Conservation (phyloP, 768 basidiomycete species). For the Pholiota conissans region DNA sequence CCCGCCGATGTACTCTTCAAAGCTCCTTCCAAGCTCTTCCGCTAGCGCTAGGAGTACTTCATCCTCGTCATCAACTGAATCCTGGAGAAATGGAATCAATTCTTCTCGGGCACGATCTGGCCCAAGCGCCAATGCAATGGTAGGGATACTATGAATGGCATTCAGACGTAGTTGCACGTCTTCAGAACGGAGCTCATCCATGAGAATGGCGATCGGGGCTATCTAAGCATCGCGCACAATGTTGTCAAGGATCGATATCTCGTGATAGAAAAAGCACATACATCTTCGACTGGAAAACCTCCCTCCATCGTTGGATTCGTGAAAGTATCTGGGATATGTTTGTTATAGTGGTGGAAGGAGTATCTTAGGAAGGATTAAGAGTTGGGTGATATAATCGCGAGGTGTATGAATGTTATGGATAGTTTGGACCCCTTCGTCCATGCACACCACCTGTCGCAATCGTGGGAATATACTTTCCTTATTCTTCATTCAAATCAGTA, state of each 20-base stretch:
- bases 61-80: slow-evolving; percentile 99
- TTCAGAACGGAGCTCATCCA: slow-evolving; percentile 97
- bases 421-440: slow-evolving; percentile 15
- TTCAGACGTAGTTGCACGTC: slow-evolving; percentile 96
- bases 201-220: slow-evolving; percentile 93
- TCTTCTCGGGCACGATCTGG: slow-evolving; percentile 94
- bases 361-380: slow-evolving; percentile 6
- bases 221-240: slow-evolving; percentile 47
- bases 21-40: slow-evolving; percentile 89
- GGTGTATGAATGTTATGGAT: slow-evolving; percentile 17
- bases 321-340: slow-evolving; percentile 1
- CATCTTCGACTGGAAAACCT: slow-evolving; percentile 68
- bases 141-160: slow-evolving; percentile 95
- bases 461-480: slow-evolving; percentile 15
- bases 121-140: slow-evolving; percentile 95
- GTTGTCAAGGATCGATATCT: slow-evolving; percentile 22
- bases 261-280: slow-evolving; percentile 33
- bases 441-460: background rate
- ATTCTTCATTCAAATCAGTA: too few relatives aligned
- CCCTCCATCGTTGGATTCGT: slow-evolving; percentile 55
- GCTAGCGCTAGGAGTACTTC: slow-evolving; percentile 95
- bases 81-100: slow-evolving; percentile 94
- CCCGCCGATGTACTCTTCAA: slow-evolving; percentile 95
- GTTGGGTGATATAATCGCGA: slow-evolving; percentile 11
- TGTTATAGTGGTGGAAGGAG: slow-evolving; percentile 1